Evolutionary conservation across 257 asterid genomes (phyloP), one percentile per base, ranked within the genome.

Genomic region (Catharanthus roseus): DNA sequence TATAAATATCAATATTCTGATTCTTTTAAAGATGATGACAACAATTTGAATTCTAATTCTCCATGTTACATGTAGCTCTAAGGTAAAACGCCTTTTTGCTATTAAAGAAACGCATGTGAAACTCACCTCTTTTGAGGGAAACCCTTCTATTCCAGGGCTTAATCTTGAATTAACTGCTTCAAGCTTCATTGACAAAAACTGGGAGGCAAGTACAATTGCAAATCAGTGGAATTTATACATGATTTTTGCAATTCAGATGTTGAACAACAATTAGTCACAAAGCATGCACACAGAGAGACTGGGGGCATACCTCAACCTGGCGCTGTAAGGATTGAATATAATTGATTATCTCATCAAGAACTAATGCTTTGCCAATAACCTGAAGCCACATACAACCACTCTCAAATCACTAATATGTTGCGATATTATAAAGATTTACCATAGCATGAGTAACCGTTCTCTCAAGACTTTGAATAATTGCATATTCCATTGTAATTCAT

Each of bases 171-270:
- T 89, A 65, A 93, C 96, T 58, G 93, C 89, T 87, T 93, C 97
- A 67, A 93, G 96, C 87, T 93, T 93, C 97, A 90, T 89, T 1
- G 98, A 90, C 57, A 93, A 84, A 78, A 90, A 93, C 97, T 93
- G 87, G 44, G 63, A 74, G 56, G 78, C 74, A 81, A 66, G 23
- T 24, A 67, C 68, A 66, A 21, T 53, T 65, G 77, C 8, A 16
- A 67, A 50, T 67, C 15, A 45, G 21, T 67, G 12, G 24, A 45
- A 67, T 7, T 15, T 28, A 42, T 12, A 24, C 53, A 24, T 16
- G 39, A 42, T 24, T 24, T 0, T 39, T 44, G 23, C 31, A 10
- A 41, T 19, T 66, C 23, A 13, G 18, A 16, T 18, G 0, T 28
- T 19, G 15, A 6, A 3, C 39, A 50, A 26, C 24, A 67, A 11